Conservation (phyloP, 371 early-diverging fungal species). For the Syncephalis plumigaleata region DNA sequence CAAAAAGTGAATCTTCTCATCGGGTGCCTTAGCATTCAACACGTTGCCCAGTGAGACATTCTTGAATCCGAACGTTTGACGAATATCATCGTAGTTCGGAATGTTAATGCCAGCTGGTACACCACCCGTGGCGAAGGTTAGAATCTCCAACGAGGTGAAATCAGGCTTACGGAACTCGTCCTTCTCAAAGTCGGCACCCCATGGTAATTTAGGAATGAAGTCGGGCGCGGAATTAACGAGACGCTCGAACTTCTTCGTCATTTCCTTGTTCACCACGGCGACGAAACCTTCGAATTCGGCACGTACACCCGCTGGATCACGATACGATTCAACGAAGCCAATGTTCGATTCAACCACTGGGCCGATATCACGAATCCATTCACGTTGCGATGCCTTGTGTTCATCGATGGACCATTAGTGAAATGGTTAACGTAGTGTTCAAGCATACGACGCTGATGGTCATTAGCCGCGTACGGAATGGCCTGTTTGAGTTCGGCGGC, state of each 20-base stretch:
- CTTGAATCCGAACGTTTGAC: constrained; percentile 33
- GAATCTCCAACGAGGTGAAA: constrained; percentile 40
- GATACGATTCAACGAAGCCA: constrained; percentile 35
- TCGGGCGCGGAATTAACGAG: constrained; percentile 27
- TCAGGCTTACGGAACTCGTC: constrained; percentile 38
- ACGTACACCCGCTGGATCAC: constrained; percentile 41
- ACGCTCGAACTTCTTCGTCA: constrained; percentile 28
- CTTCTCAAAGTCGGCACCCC: constrained; percentile 32
- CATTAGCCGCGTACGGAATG: constrained; percentile 26
- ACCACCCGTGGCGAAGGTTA: constrained; percentile 31
- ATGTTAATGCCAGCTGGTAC: constrained; percentile 43
- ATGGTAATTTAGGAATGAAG: constrained; percentile 31
- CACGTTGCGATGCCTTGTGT: constrained; percentile 31
- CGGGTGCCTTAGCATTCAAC: constrained; percentile 25
- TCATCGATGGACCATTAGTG: constrained; percentile 32
- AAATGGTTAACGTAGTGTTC: constrained; percentile 26
- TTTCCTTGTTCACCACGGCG: constrained; percentile 42
- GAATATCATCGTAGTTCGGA: constrained; percentile 37
- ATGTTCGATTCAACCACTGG: constrained; percentile 34
- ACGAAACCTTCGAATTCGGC: constrained; percentile 53
- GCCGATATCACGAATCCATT: constrained; percentile 38
- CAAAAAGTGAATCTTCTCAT: constrained; percentile 29
- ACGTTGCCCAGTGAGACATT: constrained; percentile 46
- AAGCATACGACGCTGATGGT: constrained; percentile 29
- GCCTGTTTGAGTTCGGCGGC: constrained; percentile 23